Evolutionary conservation across 768 basidiomycete species (phyloP).

Genomic region (Kwoniella pini): DNA sequence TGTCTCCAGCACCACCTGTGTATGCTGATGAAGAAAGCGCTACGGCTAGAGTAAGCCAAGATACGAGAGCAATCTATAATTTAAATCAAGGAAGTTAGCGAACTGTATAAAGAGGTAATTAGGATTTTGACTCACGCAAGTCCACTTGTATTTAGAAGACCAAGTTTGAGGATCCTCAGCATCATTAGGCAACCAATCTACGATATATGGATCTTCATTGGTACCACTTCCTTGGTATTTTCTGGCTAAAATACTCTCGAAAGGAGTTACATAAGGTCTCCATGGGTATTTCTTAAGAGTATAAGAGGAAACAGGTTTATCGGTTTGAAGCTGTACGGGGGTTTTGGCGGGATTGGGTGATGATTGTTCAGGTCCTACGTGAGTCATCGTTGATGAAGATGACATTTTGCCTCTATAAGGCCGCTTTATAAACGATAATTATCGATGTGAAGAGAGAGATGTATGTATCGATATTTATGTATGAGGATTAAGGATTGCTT

Average conservation of each 20-base stretch:
- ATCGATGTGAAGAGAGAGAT: background rate
- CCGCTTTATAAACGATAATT: background rate
- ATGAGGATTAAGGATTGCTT: too few species aligned
- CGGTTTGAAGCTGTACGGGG: background rate
- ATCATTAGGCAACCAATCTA: slow-evolving; percentile 52
- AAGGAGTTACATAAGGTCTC: slow-evolving; percentile 46
- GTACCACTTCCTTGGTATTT: slow-evolving; percentile 50
- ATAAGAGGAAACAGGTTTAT: slow-evolving; percentile 23
- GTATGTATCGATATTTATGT: too few species aligned
- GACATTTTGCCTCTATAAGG: slow-evolving; percentile 2
- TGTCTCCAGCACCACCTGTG: slow-evolving; percentile 33
- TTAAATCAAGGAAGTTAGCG: slow-evolving; percentile 2
- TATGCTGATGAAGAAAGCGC: slow-evolving; percentile 46
- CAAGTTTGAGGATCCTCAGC: slow-evolving; percentile 51
- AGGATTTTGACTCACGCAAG: slow-evolving; percentile 12
- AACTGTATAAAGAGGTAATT: too few species aligned
- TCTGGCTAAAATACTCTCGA: slow-evolving; percentile 34
- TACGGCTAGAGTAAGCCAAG: slow-evolving; percentile 47
- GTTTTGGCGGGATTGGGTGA: background rate
- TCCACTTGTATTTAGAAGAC: slow-evolving; percentile 46
- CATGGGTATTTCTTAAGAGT: slow-evolving; percentile 42
- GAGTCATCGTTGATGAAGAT: slow-evolving; percentile 18
- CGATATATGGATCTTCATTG: slow-evolving; percentile 47
- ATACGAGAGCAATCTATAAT: slow-evolving; percentile 31
- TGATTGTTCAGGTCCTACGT: slow-evolving; percentile 2